A percentile compares a stretch with the other conserved stretches of the same genome.
phyloP scores from a whole-genome alignment of 768 basidiomycete species.

The Auriscalpium orientale region DNA sequence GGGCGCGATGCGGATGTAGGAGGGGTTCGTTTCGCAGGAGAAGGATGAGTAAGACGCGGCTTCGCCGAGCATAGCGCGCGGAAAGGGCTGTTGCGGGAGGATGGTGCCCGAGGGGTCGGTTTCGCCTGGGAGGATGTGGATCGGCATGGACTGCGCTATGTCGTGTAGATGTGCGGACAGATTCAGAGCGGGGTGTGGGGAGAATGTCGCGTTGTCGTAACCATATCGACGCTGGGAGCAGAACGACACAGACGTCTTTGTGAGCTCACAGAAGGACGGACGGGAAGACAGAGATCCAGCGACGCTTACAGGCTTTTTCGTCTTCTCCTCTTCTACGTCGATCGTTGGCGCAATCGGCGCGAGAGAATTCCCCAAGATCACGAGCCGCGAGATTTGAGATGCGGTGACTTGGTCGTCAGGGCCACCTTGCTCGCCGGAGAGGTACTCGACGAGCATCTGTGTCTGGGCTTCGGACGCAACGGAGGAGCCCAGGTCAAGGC shows the following conservation, averaged over 20 bases:
- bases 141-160: conserved; percentile 67
- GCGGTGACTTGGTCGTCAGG: conserved; percentile 55
- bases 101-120: conserved; percentile 84
- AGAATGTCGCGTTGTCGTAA: conserved; percentile 59
- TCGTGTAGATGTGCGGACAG: conserved; percentile 70
- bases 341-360: conserved; percentile 37
- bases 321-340: conserved; percentile 28
- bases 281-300: background rate
- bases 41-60: conserved; percentile 55
- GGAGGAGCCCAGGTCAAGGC: conserved; percentile 67
- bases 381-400: conserved; percentile 71
- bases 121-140: conserved; percentile 85
- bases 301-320: conserved; percentile 50
- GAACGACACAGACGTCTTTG: too few relatives aligned
- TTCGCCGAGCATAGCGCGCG: conserved; percentile 81
- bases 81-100: conserved; percentile 90
- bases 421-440: conserved; percentile 78
- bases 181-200: conserved; percentile 63
- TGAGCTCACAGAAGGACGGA: too few relatives aligned
- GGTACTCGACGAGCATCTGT: conserved; percentile 85
- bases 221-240: conserved; percentile 51
- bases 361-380: conserved; percentile 88
- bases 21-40: conserved; percentile 81
- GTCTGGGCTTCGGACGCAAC: conserved; percentile 62
- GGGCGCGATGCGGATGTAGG: conserved; percentile 61